Base-by-base conservation (phyloP, 768 basidiomycete genomes). In the Suillus discolor region DNA sequence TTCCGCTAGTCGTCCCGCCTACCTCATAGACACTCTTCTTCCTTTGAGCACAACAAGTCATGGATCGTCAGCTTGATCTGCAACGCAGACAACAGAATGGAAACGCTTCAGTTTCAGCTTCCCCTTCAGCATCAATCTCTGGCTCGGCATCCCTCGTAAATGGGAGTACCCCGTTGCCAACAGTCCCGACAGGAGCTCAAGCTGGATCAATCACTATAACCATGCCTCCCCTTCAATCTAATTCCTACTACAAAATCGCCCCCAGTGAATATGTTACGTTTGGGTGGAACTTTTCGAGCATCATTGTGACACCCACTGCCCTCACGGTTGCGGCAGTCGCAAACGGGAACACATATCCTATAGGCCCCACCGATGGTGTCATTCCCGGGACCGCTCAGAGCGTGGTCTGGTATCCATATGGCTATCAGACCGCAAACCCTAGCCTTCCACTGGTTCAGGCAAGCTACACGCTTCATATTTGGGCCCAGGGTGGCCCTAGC, bases 271-370 rank as follows among this genome's bases (percentile, higher is more conserved):
- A 74, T 65, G 82, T 91, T 70, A 90, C 88, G 36, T 88, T 91
- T 74, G 90, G 84, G n/a, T 91, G 89, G 90, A 91, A 89, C 73
- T 83, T 88, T 69, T 87, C 85, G n/a, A 78, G 81, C 68, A 75
- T 91, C 16, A 80, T 82, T 65, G 75, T 80, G 64, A 79, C 79
- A 0, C 90, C 90, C 3, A 77, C 79, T 13, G 71, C 78, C 63
- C 78, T 91, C 64, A 91, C 90, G 16, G 78, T 91, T 57, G 82
- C 85, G 57, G 90, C 90, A 54, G 82, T 85, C 61, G 82, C 84
- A 16, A 91, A 90, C 71, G 87, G 88, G 5, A 84, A 86, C 75
- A 90, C 89, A 23, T 91, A 89, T 71, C 84, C 87, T 1, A 81
- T 91, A 9, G 89, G 88, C 0, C 85, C 87, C 2, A 80, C 86